phyloP scores from a whole-genome alignment of 257 asterid genomes.

The Datura wrightii region DNA sequence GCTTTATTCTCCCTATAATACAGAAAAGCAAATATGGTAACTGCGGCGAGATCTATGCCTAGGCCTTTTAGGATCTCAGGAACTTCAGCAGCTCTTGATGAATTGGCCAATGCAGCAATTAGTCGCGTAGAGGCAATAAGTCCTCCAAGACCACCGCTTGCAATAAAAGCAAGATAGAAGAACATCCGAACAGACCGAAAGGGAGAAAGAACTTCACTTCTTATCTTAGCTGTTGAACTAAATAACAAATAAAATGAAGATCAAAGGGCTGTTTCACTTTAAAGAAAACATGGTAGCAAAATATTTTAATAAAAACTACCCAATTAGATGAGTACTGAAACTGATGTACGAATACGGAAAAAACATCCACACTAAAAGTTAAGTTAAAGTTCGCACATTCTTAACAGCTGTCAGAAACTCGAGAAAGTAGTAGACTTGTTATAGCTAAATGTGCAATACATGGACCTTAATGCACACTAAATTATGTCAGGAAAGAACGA shows the following conservation, averaged over 20 bases:
- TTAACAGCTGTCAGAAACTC: background rate
- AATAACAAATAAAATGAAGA: constrained; percentile 43
- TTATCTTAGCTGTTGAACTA: constrained; percentile 87
- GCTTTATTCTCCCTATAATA: constrained; percentile 80
- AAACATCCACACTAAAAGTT: background rate
- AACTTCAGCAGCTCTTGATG: constrained; percentile 72
- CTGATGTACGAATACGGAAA: background rate
- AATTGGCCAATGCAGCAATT: constrained; percentile 71
- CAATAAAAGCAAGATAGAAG: constrained; percentile 83
- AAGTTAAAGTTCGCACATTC: background rate
- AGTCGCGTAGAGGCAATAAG: constrained; percentile 68
- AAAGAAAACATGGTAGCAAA: constrained; percentile 33
- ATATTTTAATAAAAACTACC: constrained; percentile 25
- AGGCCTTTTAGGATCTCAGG: constrained; percentile 72
- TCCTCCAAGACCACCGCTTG: constrained; percentile 87
- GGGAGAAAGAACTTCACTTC: constrained; percentile 92
- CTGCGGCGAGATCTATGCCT: constrained; percentile 81
- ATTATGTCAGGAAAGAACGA: background rate
- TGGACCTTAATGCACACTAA: constrained; percentile 14
- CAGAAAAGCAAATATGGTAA: constrained; percentile 71
- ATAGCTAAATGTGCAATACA: background rate
- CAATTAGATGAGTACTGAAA: background rate
- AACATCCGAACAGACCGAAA: constrained; percentile 93
- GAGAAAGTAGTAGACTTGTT: background rate
- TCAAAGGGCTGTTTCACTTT: constrained; percentile 39